phyloP scores from a whole-genome alignment of 352 stramenopile genomes.

The Saprolegnia diclina region DNA sequence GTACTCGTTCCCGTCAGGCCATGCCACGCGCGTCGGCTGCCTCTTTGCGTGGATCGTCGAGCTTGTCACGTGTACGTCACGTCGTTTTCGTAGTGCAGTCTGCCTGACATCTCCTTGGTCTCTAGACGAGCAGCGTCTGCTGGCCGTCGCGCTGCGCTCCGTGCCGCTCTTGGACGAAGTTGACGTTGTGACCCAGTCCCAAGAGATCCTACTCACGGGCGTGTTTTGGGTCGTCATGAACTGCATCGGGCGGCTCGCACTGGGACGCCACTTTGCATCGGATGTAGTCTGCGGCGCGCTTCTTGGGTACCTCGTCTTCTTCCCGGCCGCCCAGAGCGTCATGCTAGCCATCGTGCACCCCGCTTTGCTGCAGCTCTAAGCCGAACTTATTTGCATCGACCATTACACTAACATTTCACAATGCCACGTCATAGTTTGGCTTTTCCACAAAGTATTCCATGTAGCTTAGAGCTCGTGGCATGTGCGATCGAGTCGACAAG shows the following conservation, averaged over 20 bases:
- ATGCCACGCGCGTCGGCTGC: conserved; percentile 69
- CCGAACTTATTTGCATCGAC: neutral
- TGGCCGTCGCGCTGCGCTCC: neutral
- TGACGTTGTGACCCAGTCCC: neutral
- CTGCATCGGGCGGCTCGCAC: conserved; percentile 70
- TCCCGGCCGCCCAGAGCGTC: conserved; percentile 40
- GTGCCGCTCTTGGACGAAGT: neutral
- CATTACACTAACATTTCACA: no score
- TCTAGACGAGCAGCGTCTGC: conserved; percentile 11
- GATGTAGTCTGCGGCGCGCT: conserved; percentile 58
- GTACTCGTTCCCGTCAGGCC: conserved; percentile 81
- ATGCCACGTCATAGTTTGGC: no score
- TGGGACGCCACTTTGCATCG: conserved; percentile 77
- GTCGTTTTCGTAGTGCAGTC: neutral
- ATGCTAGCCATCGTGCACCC: conserved; percentile 29
- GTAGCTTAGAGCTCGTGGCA: no score
- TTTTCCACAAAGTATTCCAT: no score
- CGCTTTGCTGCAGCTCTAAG: neutral
- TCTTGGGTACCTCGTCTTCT: conserved; percentile 59
- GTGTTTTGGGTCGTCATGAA: conserved; percentile 61
- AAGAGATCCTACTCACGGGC: conserved; percentile 6
- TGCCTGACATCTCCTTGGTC: neutral
- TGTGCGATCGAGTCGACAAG: no score
- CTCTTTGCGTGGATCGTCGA: conserved; percentile 61
- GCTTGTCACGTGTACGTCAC: conserved; percentile 39